Conservation (phyloP, 176 grass and related monocot species). For the Cenchrus purpureus region DNA sequence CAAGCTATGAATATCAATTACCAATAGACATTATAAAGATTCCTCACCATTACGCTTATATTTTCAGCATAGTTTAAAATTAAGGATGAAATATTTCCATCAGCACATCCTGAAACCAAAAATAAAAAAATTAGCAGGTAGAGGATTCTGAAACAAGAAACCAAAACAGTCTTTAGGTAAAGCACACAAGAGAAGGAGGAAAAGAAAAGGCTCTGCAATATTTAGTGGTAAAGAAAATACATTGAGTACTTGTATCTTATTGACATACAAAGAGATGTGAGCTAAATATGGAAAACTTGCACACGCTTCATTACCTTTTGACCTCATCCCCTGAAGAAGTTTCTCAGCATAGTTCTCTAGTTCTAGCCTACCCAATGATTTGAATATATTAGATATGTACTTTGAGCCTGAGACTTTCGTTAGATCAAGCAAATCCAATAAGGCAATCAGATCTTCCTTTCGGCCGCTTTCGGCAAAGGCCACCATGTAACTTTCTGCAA, state of each 20-base stretch:
- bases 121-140: slow-evolving; percentile 43
- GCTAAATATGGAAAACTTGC: slow-evolving; percentile 10
- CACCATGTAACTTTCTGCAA: slow-evolving; percentile 85
- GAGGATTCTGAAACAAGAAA: slow-evolving; percentile 29
- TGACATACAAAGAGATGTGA: slow-evolving; percentile 35
- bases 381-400: slow-evolving; percentile 74
- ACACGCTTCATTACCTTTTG: slow-evolving; percentile 56
- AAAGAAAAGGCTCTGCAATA: slow-evolving; percentile 12
- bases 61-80: slow-evolving; percentile 68
- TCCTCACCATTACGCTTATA: slow-evolving; percentile 71
- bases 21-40: slow-evolving; percentile 44
- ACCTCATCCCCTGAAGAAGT: slow-evolving; percentile 65
- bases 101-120: slow-evolving; percentile 52
- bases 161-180: background rate
- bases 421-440: slow-evolving; percentile 72
- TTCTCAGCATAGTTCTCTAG: slow-evolving; percentile 59
- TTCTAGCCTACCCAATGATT: slow-evolving; percentile 67
- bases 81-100: slow-evolving; percentile 63
- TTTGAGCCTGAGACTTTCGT: slow-evolving; percentile 62
- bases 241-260: slow-evolving; percentile 7
- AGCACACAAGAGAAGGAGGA: slow-evolving; percentile 10
- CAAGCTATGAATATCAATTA: slow-evolving; percentile 47
- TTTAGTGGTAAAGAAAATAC: slow-evolving; percentile 13
- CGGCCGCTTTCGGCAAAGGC: slow-evolving; percentile 86
- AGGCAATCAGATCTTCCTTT: slow-evolving; percentile 58